Evolutionary conservation across 2,329 filamentous ascomycete species (phyloP).

Genomic region (Tolypocladium sp.): DNA sequence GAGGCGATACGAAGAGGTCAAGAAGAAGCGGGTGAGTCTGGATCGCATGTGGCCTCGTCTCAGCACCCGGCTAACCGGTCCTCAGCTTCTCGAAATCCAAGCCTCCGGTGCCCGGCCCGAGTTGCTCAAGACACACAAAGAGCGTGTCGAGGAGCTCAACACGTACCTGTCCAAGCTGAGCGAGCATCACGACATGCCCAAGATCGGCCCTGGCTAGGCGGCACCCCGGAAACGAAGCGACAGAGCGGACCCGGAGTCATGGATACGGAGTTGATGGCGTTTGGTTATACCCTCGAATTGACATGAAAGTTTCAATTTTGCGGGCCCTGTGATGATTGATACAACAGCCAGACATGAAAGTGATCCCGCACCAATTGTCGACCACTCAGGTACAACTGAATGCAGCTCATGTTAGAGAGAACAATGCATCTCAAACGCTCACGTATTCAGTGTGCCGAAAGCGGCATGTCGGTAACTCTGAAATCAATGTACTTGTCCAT

Average conservation of each 20-base stretch:
- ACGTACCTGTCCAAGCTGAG: conserved; percentile 84
- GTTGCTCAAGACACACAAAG: conserved; percentile 91
- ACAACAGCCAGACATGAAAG: background rate
- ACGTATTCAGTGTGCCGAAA: background rate
- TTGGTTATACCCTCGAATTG: conserved; percentile 14
- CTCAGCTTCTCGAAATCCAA: conserved; percentile 69
- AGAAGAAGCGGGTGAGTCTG: conserved; percentile 64
- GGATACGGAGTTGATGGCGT: conserved; percentile 14
- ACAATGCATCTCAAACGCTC: background rate
- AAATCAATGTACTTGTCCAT: background rate
- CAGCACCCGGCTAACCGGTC: background rate
- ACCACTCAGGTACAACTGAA: background rate
- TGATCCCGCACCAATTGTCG: background rate
- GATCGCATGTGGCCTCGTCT: background rate
- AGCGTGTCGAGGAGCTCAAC: conserved; percentile 92
- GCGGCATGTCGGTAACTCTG: background rate
- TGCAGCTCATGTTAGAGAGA: background rate
- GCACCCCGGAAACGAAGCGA: background rate
- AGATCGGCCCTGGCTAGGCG: conserved; percentile 51
- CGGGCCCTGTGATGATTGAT: background rate
- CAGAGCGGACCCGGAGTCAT: background rate
- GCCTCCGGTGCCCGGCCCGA: conserved; percentile 51
- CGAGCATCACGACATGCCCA: conserved; percentile 95
- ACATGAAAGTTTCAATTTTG: background rate
- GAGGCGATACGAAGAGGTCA: conserved; percentile 67